Conservation (phyloP, 1,284 basidiomycete genomes). For the Austropuccinia psidii region DNA sequence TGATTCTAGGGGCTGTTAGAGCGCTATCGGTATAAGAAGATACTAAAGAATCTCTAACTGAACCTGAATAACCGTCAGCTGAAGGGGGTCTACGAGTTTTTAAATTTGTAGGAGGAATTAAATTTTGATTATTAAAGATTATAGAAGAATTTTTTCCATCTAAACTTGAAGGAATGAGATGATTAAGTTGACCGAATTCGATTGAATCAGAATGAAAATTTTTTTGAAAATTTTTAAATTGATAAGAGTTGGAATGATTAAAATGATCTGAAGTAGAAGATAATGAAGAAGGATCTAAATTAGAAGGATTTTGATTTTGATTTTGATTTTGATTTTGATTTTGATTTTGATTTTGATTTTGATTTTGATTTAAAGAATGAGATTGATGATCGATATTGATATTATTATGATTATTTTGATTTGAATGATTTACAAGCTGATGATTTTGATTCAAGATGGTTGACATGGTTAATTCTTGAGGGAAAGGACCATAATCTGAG, state of each 20-base stretch:
- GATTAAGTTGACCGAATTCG: neutral
- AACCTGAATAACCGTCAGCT: slow-evolving; percentile 20
- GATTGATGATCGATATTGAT: neutral
- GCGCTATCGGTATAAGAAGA: slow-evolving; percentile 18
- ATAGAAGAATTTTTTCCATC: too few species aligned
- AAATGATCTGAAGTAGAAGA: neutral
- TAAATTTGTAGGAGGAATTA: neutral
- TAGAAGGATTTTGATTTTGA: too few species aligned
- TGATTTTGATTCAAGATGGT: neutral
- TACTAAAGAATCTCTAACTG: slow-evolving; percentile 27
- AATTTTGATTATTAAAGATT: neutral
- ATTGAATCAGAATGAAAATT: too few species aligned
- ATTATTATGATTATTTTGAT: neutral
- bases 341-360: neutral
- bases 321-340: neutral
- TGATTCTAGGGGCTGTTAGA: neutral
- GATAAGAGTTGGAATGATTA: neutral
- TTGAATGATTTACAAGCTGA: neutral
- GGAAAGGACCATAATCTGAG: slow-evolving; percentile 31
- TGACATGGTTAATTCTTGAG: slow-evolving; percentile 5
- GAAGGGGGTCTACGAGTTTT: slow-evolving; percentile 12
- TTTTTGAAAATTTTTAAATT: neutral
- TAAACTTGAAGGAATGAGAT: too few species aligned
- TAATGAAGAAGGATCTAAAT: neutral
- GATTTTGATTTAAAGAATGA: neutral